Percentiles rank a stretch among this genome's conserved stretches.
These are phyloP conservation scores for Paxillus ammoniavirescens DNA, from an alignment of 768 basidiomycete species.

Conservation along the genomic window DNA sequence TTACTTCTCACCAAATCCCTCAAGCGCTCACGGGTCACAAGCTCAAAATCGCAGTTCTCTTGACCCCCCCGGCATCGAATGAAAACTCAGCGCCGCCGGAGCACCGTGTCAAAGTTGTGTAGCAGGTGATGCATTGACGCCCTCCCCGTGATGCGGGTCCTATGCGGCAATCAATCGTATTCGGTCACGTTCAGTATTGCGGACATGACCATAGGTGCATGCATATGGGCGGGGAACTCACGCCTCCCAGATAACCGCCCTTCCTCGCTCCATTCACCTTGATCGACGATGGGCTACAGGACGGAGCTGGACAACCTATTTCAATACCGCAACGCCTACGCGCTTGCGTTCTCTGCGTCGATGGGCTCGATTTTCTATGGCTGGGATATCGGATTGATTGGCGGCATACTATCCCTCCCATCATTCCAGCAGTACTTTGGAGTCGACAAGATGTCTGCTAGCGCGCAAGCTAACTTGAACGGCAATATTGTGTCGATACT, in stretches of 20 bases:
- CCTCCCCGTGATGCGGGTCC: too few species aligned
- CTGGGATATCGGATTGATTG: conserved; percentile 51
- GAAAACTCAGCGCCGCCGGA: too few species aligned
- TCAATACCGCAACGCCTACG: conserved; percentile 44
- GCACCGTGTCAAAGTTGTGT: too few species aligned
- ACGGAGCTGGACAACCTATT: conserved; percentile 22
- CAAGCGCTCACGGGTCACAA: too few species aligned
- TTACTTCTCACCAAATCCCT: too few species aligned
- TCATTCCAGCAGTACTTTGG: conserved; percentile 52
- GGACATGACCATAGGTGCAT: neutral
- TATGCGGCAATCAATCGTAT: neutral
- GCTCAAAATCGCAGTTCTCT: too few species aligned
- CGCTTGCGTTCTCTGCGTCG: conserved; percentile 42
- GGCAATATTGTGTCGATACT: conserved; percentile 54
- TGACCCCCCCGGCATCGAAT: too few species aligned
- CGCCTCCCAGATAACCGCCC: neutral
- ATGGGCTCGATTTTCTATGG: conserved; percentile 51
- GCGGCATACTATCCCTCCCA: conserved; percentile 44
- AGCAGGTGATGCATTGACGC: too few species aligned
- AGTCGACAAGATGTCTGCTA: conserved; percentile 35
- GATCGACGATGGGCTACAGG: conserved; percentile 25
- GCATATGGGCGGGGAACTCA: neutral
- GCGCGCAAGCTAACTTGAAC: conserved; percentile 39
- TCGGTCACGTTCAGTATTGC: neutral
- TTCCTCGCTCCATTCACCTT: neutral